A percentile compares a stretch with the other conserved stretches of the same genome.
These are phyloP conservation scores for Chalaropsis thielavioides DNA, from an alignment of 2,329 filamentous ascomycete genomes.

Conservation along the genomic window DNA sequence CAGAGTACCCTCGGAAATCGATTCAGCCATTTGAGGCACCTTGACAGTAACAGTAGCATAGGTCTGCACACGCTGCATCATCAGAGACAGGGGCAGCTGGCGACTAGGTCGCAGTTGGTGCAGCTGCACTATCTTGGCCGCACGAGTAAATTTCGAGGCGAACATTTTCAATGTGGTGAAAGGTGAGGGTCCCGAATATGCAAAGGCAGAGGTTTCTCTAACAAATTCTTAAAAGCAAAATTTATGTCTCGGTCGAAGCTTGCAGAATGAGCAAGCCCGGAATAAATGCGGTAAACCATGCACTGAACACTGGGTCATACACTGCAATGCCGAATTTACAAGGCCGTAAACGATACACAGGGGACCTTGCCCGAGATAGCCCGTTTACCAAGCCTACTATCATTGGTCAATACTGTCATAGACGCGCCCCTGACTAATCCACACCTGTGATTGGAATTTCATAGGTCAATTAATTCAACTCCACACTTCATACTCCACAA, in stretches of 20 bases:
- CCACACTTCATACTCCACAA: slow-evolving; percentile 3
- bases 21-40: slow-evolving; percentile 96
- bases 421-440: slow-evolving; percentile 14
- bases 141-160: slow-evolving; percentile 31
- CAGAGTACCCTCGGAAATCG: slow-evolving; percentile 90
- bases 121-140: slow-evolving; percentile 32
- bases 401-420: slow-evolving; percentile 14
- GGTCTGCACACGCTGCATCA: slow-evolving; percentile 41
- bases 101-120: slow-evolving; percentile 25
- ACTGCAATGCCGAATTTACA: background rate
- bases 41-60: slow-evolving; percentile 78
- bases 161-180: slow-evolving; percentile 25
- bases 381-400: slow-evolving; percentile 5
- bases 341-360: slow-evolving; percentile 7
- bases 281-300: slow-evolving; percentile 4
- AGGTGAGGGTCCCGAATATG: background rate
- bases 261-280: slow-evolving; percentile 11
- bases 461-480: slow-evolving; percentile 9
- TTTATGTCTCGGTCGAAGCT: slow-evolving; percentile 10
- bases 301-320: background rate
- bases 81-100: slow-evolving; percentile 32
- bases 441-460: slow-evolving; percentile 13
- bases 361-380: slow-evolving; percentile 13
- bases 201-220: background rate
- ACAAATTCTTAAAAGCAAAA: slow-evolving; percentile 4